Percentiles rank a stretch among this genome's conserved stretches.
phyloP scores from a whole-genome alignment of 345 rosid genomes.

The Salix suchowensis region DNA sequence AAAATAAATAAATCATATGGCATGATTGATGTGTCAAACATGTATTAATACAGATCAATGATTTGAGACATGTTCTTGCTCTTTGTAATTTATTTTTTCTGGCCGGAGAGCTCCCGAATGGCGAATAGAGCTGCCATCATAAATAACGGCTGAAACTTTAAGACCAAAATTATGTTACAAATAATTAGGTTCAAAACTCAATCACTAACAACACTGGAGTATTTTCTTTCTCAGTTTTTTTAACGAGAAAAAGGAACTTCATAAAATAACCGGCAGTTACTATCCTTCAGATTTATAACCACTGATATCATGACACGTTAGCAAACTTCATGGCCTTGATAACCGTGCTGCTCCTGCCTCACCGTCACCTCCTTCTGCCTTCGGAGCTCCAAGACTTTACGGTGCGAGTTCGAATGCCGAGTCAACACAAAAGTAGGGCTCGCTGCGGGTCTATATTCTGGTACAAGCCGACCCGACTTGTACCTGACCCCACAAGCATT shows the following conservation, averaged over 20 bases:
- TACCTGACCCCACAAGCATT: slow-evolving; percentile 81
- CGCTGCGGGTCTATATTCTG: slow-evolving; percentile 77
- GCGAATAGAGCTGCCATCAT: background rate
- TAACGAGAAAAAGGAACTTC: background rate
- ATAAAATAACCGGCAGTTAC: background rate
- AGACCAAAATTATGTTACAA: background rate
- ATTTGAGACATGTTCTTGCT: too few species aligned
- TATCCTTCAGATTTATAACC: background rate
- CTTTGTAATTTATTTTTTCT: too few species aligned
- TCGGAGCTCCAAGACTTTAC: slow-evolving; percentile 79
- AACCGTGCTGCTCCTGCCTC: slow-evolving; percentile 15
- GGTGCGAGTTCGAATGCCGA: slow-evolving; percentile 78
- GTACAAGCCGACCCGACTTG: slow-evolving; percentile 75
- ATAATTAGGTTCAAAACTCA: background rate
- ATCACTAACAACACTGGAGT: background rate
- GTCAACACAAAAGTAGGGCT: slow-evolving; percentile 77
- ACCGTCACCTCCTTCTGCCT: slow-evolving; percentile 54
- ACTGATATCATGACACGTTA: slow-evolving; percentile 22
- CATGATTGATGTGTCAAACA: too few species aligned
- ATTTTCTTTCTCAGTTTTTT: background rate
- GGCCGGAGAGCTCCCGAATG: background rate
- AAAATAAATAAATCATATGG: too few species aligned
- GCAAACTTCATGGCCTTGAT: slow-evolving; percentile 40
- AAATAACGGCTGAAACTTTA: background rate
- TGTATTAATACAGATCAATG: too few species aligned